Conservation (phyloP, 306 rosid genomes). For the Rosa rugosa region DNA sequence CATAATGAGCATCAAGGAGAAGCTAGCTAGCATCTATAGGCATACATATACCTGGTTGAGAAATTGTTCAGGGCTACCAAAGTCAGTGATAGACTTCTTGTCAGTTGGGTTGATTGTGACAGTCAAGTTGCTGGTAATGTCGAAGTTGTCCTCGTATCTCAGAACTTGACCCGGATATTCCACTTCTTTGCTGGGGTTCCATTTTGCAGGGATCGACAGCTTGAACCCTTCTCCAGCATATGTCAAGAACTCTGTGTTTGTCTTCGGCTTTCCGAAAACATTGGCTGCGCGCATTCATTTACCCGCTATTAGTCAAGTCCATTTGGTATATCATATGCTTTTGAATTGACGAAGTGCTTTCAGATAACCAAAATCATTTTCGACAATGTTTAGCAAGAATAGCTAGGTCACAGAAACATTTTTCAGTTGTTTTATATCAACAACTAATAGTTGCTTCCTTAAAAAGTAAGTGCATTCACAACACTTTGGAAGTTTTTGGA, state of each 20-base stretch:
- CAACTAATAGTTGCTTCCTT: neutral
- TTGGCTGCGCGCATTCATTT: conserved; percentile 61
- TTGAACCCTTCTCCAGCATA: conserved; percentile 85
- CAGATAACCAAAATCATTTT: neutral
- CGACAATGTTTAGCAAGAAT: neutral
- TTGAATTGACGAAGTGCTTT: neutral
- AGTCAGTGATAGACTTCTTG: conserved; percentile 82
- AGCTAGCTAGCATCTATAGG: neutral
- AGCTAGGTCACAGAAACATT: neutral
- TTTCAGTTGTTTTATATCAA: neutral
- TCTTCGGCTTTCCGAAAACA: conserved; percentile 94
- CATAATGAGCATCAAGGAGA: neutral
- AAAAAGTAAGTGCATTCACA: neutral
- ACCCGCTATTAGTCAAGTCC: conserved; percentile 2
- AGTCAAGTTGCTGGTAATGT: conserved; percentile 55
- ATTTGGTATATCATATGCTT: neutral
- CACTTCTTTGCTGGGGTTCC: conserved; percentile 93
- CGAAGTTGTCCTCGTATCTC: conserved; percentile 90
- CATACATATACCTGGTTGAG: conserved; percentile 68
- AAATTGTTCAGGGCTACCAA: conserved; percentile 78
- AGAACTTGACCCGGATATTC: conserved; percentile 88
- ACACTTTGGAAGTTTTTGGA: neutral
- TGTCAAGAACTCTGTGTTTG: conserved; percentile 72
- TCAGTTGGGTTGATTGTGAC: conserved; percentile 76
- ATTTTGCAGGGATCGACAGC: conserved; percentile 75